These are phyloP conservation scores for Xylaria palmicola DNA, from an alignment of 495 filamentous ascomycete genomes.

Conservation along the genomic window DNA sequence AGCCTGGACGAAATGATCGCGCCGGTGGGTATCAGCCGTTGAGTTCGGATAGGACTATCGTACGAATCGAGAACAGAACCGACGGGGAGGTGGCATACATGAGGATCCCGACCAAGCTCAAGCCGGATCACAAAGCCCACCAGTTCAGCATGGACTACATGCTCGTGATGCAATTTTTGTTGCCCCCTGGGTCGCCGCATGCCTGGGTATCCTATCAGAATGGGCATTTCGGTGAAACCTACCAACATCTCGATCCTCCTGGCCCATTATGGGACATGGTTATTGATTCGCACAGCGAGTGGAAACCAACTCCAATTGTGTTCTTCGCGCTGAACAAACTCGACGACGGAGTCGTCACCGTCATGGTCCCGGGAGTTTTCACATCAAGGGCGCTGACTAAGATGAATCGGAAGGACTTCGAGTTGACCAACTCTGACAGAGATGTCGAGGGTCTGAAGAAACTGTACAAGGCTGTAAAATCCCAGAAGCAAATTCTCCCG, in stretches of 20 bases:
- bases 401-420: neutral
- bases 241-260: conserved; percentile 23
- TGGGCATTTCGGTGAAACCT: neutral
- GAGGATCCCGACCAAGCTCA: conserved; percentile 14
- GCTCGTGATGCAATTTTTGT: conserved; percentile 13
- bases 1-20: neutral
- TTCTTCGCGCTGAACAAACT: neutral
- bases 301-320: neutral
- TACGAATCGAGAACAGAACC: conserved; percentile 15
- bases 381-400: neutral
- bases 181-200: conserved; percentile 9
- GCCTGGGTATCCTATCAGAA: conserved; percentile 9
- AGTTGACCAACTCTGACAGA: neutral
- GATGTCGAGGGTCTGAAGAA: neutral
- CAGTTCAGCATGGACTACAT: conserved; percentile 21
- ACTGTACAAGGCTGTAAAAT: neutral
- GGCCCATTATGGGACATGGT: conserved; percentile 14
- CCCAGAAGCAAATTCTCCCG: neutral
- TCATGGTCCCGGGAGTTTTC: conserved; percentile 21
- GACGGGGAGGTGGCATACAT: conserved; percentile 22
- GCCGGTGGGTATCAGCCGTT: conserved; percentile 17
- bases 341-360: conserved; percentile 1
- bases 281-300: neutral
- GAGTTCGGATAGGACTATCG: conserved; percentile 8
- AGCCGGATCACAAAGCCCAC: conserved; percentile 11